Conservation (phyloP, 2,329 filamentous ascomycete genomes). For the Xylaria sp. region DNA sequence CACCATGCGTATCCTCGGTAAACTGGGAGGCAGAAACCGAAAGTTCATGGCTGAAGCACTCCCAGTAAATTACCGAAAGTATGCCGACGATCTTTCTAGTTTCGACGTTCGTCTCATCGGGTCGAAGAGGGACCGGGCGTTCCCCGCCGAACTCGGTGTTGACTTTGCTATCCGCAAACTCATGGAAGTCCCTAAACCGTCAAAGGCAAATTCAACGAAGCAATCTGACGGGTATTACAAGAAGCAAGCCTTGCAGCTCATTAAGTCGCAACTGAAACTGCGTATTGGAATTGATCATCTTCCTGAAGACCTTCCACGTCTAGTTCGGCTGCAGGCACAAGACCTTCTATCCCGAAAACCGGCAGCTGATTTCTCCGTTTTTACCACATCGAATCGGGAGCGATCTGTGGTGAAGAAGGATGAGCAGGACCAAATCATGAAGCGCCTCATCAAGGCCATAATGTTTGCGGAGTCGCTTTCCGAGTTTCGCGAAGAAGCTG, state of each 20-base stretch:
- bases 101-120: slow-evolving; percentile 89
- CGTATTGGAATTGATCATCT: slow-evolving; percentile 85
- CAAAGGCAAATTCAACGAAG: slow-evolving; percentile 54
- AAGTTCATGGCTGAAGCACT: slow-evolving; percentile 93
- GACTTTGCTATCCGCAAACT: slow-evolving; percentile 88
- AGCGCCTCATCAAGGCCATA: slow-evolving; percentile 85
- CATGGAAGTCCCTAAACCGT: slow-evolving; percentile 73
- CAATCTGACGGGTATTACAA: slow-evolving; percentile 85
- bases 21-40: slow-evolving; percentile 90
- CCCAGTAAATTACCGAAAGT: slow-evolving; percentile 79
- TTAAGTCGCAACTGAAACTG: slow-evolving; percentile 87
- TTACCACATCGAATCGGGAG: slow-evolving; percentile 76
- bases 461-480: slow-evolving; percentile 84
- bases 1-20: slow-evolving; percentile 95
- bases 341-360: slow-evolving; percentile 76
- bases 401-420: slow-evolving; percentile 87
- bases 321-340: slow-evolving; percentile 86
- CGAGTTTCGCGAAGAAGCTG: slow-evolving; percentile 77
- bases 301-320: slow-evolving; percentile 83
- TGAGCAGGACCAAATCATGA: slow-evolving; percentile 78
- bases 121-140: slow-evolving; percentile 84
- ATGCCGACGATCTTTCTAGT: slow-evolving; percentile 83
- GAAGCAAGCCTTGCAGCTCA: slow-evolving; percentile 84
- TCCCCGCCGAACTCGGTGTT: slow-evolving; percentile 83
- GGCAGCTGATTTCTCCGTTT: slow-evolving; percentile 69